Evolutionary conservation across 2,329 filamentous ascomycete species (phyloP), one percentile per base, ranked within the genome.

Genomic region (Aphanocladium album): DNA sequence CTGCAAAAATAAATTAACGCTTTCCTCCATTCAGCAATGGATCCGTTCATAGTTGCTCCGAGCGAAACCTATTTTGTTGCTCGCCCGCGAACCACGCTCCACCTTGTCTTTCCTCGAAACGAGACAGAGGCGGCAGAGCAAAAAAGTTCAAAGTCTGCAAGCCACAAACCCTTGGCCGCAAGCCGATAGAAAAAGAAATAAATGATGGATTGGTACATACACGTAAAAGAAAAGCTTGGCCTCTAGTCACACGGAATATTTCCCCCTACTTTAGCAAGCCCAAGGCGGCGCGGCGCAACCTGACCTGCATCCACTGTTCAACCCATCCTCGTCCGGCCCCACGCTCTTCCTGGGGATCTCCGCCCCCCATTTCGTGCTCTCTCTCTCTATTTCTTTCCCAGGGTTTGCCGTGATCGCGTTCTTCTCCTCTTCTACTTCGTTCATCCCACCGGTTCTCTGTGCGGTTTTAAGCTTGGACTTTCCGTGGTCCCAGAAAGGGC

Each of bases 341-440:
- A 59, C 57, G 57, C 21, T 41, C 39, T 23, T 33, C 54, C 46
- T 50, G 56, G 49, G 47, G 47, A 59, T 59, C 57, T 49, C 57
- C 50, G 50, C 50, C 57, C 47, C 16, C 39, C 33, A 41, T 39
- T 39, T 39, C 30, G 9, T 30, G 5, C 30, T 30, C 30, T 30
- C 9, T 39, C 35, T 17, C 9, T 39, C 16, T 39, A 5, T 17
- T 16, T 17, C 12, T 39, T 16, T 11, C 9, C 12, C 3, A 8
- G 6, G 35, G 7, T 39, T 39, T 17, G 16, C 35, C 7, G 9
- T 39, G 5, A 39, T 39, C 35, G 12, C 35, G 5, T 39, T 39
- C 35, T 30, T 52, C 37, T 46, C n/a, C 27, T 17, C 16, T 21
- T 27, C 21, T 49, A 25, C 23, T 17, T 21, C 46, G 21, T 49